A percentile compares a stretch with the other conserved stretches of the same genome.
Conservation (phyloP, 306 rosid species). For the Dicorynia guianensis region DNA sequence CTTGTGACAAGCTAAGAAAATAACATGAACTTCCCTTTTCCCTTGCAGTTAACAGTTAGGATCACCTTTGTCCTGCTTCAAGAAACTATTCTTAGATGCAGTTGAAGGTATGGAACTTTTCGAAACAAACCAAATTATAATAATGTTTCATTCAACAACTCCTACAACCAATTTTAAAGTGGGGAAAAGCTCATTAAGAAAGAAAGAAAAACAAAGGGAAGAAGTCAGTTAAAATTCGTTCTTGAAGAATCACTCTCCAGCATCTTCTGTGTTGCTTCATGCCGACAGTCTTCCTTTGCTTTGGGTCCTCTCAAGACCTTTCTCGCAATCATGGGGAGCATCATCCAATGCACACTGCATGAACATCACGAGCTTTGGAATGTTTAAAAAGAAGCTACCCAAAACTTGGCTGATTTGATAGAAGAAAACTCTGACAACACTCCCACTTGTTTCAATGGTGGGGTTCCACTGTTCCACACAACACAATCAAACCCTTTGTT, state of each 20-base stretch:
- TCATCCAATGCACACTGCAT: conserved; percentile 42
- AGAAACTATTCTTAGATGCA: neutral
- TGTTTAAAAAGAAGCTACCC: conserved; percentile 66
- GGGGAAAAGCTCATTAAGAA: conserved; percentile 24
- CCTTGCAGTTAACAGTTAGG: neutral
- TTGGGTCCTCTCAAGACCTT: conserved; percentile 46
- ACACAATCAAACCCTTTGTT: conserved; percentile 43
- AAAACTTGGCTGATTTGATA: conserved; percentile 60
- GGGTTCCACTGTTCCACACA: conserved; percentile 44
- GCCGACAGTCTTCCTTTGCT: conserved; percentile 49
- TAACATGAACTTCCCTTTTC: too few species aligned
- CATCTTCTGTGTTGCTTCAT: conserved; percentile 48
- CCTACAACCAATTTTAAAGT: conserved; percentile 41
- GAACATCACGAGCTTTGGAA: conserved; percentile 47
- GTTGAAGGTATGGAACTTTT: neutral
- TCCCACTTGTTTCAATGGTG: conserved; percentile 51
- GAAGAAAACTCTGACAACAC: conserved; percentile 43
- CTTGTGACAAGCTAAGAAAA: neutral
- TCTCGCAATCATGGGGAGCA: conserved; percentile 52
- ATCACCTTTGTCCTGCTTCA: neutral
- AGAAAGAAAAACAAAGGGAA: neutral
- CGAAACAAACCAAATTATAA: neutral
- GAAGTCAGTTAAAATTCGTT: conserved; percentile 38
- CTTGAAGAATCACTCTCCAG: conserved; percentile 43
- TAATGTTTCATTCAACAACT: conserved; percentile 10